Evolutionary conservation across 768 basidiomycete species (phyloP).

Genomic region (Tephrocybe sp.): DNA sequence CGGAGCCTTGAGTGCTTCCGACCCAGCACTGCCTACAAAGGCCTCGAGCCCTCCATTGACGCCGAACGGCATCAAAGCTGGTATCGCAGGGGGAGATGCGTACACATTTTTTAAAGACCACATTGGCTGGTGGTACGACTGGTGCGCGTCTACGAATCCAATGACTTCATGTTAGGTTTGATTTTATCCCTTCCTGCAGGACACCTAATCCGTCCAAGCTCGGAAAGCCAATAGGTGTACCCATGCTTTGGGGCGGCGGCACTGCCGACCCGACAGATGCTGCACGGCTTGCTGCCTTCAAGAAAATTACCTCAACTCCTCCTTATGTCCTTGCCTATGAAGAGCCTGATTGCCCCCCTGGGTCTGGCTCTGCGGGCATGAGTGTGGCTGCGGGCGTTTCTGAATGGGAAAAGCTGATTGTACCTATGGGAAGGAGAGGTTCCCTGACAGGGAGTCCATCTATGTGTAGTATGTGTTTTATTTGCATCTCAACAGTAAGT

Average conservation of each 20-base stretch:
- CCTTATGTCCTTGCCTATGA: constrained; percentile 43
- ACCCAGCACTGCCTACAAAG: constrained; percentile 8
- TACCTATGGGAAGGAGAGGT: constrained; percentile 37
- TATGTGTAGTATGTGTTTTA: constrained; percentile 42
- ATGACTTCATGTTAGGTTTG: neutral
- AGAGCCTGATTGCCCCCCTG: constrained; percentile 44
- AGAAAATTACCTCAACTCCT: constrained; percentile 30
- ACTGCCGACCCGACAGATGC: constrained; percentile 36
- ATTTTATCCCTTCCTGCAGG: constrained; percentile 19
- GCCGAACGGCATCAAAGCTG: constrained; percentile 44
- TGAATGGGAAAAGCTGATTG: constrained; percentile 39
- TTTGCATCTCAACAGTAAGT: neutral
- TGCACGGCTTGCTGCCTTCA: constrained; percentile 33
- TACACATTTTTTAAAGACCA: constrained; percentile 35
- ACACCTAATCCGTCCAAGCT: constrained; percentile 37
- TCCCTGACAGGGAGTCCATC: constrained; percentile 42
- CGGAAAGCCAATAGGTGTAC: constrained; percentile 37
- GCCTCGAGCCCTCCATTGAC: constrained; percentile 22
- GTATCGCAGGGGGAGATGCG: constrained; percentile 43
- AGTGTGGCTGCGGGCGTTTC: constrained; percentile 36
- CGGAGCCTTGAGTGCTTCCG: constrained; percentile 3
- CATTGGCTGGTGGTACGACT: constrained; percentile 52
- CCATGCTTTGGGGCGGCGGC: constrained; percentile 49
- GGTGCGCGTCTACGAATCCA: constrained; percentile 23
- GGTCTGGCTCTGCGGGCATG: constrained; percentile 44